Percentiles rank a stretch among this genome's conserved stretches.
Evolutionary conservation across 129 eudicot species (phyloP).

Genomic region (Solidago caesia): DNA sequence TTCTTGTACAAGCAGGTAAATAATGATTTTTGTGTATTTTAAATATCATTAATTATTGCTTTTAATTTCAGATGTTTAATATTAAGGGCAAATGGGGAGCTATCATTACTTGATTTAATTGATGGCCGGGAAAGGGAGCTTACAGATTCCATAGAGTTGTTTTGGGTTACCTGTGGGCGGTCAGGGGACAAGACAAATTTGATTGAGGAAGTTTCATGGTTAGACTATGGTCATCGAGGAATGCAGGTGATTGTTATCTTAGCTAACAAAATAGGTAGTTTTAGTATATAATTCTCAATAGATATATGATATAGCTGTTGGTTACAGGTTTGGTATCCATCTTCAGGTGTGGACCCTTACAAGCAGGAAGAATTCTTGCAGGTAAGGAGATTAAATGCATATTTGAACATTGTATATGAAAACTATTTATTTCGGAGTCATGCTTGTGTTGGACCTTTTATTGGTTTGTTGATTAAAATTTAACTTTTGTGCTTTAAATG

Average conservation of each 20-base stretch:
- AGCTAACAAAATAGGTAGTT: conserved; percentile 14
- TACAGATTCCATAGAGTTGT: conserved; percentile 90
- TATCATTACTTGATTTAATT: conserved; percentile 84
- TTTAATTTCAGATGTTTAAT: conserved; percentile 66
- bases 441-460: not conserved
- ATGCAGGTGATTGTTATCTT: conserved; percentile 75
- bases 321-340: conserved; percentile 98
- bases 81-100: conserved; percentile 89
- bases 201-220: conserved; percentile 96
- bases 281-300: conserved; percentile 10
- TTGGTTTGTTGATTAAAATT: not conserved
- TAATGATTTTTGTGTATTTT: conserved; percentile 5
- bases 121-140: conserved; percentile 95
- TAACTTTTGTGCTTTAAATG: not conserved
- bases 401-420: conserved; percentile 18
- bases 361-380: conserved; percentile 98
- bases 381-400: conserved; percentile 48
- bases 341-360: conserved; percentile 82
- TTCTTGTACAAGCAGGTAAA: conserved; percentile 16
- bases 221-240: conserved; percentile 95
- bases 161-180: conserved; percentile 97
- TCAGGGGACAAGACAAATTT: conserved; percentile 80
- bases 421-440: conserved; percentile 1
- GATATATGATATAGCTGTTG: conserved; percentile 46
- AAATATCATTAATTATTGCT: conserved; percentile 9